Percentiles rank a stretch among this genome's conserved stretches.
Conservation (phyloP, 306 rosid genomes). For the Acacia confusa region DNA sequence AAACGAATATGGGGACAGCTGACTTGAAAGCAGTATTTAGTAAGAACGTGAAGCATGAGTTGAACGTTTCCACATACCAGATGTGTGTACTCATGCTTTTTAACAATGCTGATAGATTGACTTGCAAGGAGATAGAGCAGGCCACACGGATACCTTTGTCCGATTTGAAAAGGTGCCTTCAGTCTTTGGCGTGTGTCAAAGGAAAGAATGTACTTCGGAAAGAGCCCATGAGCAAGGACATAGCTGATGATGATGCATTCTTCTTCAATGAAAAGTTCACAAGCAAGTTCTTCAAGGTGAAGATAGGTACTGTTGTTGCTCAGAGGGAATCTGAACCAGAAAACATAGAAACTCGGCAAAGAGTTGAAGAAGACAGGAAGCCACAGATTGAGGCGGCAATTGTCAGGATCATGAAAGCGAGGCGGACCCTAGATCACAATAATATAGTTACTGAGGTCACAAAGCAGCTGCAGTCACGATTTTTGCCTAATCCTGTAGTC, state of each 20-base stretch:
- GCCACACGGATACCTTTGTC: conserved; percentile 49
- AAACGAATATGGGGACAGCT: conserved; percentile 60
- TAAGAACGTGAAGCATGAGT: conserved; percentile 56
- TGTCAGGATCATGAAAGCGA: conserved; percentile 61
- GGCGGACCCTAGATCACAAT: conserved; percentile 52
- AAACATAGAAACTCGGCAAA: conserved; percentile 57
- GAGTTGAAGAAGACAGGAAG: conserved; percentile 62
- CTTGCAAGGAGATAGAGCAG: conserved; percentile 57
- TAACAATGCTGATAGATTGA: conserved; percentile 44
- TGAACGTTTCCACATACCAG: conserved; percentile 61
- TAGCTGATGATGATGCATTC: conserved; percentile 51
- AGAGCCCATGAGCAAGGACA: conserved; percentile 65
- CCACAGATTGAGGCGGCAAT: conserved; percentile 66
- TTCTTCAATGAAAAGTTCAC: conserved; percentile 56
- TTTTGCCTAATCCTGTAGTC: conserved; percentile 52
- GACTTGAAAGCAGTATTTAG: conserved; percentile 54
- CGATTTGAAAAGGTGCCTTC: conserved; percentile 60
- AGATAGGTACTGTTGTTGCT: conserved; percentile 61
- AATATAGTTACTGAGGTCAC: conserved; percentile 58
- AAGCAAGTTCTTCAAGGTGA: conserved; percentile 57
- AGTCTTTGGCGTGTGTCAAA: conserved; percentile 54
- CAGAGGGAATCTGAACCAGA: conserved; percentile 62
- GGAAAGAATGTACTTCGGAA: conserved; percentile 58
- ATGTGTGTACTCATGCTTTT: conserved; percentile 65
- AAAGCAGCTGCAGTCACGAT: conserved; percentile 58